Percentiles rank a stretch among this genome's conserved stretches.
Evolutionary conservation across 352 stramenopile genomes (phyloP).

Genomic region (Peronospora tabacina): DNA sequence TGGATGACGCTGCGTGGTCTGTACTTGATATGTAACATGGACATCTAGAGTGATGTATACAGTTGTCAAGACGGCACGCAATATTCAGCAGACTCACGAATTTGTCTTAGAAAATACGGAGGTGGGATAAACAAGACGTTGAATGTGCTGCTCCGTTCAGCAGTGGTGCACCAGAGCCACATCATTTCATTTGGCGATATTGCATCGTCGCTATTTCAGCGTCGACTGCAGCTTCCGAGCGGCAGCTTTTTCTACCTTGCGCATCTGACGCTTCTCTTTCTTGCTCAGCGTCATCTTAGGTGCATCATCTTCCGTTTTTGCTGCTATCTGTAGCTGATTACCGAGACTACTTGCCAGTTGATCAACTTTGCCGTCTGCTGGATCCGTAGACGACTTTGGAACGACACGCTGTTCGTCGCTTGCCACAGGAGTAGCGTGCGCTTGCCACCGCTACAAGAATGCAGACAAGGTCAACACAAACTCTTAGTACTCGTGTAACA

Average conservation of each 20-base stretch:
- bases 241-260: constrained; percentile 24
- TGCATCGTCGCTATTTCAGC: constrained; percentile 16
- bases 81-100: neutral
- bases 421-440: constrained; percentile 3
- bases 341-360: constrained; percentile 14
- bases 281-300: constrained; percentile 29
- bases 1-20: too few species aligned
- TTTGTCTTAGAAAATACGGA: neutral
- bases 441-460: constrained; percentile 28
- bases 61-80: neutral
- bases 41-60: neutral
- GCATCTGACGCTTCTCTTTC: constrained; percentile 38
- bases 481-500: constrained; percentile 5
- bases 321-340: constrained; percentile 21
- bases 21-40: too few species aligned
- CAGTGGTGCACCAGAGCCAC: constrained; percentile 1
- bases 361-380: constrained; percentile 9
- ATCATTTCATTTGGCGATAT: constrained; percentile 13
- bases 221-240: constrained; percentile 5
- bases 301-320: constrained; percentile 6
- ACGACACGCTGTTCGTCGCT: constrained; percentile 5
- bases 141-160: constrained; percentile 3
- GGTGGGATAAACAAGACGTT: neutral
- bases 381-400: constrained; percentile 7
- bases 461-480: constrained; percentile 4